phyloP scores from a whole-genome alignment of 2,329 filamentous ascomycete species.

The Fonsecaea erecta region DNA sequence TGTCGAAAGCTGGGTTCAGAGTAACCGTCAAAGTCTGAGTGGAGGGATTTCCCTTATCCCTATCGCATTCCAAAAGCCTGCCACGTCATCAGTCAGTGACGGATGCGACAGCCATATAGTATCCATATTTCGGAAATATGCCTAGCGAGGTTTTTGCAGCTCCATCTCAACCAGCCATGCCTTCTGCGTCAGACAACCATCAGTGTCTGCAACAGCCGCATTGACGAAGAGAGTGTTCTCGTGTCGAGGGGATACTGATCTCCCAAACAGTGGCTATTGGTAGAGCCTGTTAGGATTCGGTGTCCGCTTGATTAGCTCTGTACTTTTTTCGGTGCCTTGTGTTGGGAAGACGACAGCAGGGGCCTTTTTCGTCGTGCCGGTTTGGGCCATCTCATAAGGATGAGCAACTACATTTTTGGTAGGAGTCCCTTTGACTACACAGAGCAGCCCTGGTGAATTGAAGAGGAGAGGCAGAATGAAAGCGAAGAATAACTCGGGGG shows the following conservation, averaged over 20 bases:
- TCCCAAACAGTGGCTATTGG: constrained; percentile 49
- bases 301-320: too few relatives aligned
- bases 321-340: too few relatives aligned
- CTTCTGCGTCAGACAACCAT: constrained; percentile 48
- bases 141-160: constrained; percentile 35
- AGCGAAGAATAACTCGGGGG: too few relatives aligned
- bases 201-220: constrained; percentile 57
- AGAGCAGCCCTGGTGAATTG: too few relatives aligned
- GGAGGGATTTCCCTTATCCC: neutral
- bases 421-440: too few relatives aligned
- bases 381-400: too few relatives aligned
- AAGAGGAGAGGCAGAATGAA: too few relatives aligned
- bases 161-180: constrained; percentile 61
- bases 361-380: too few relatives aligned
- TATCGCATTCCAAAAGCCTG: neutral
- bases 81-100: neutral
- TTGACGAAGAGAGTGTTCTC: constrained; percentile 65
- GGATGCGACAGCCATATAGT: neutral
- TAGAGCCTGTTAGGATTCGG: too few relatives aligned
- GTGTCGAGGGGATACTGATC: constrained; percentile 43
- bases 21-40: neutral
- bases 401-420: too few relatives aligned
- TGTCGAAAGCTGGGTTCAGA: neutral
- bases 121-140: neutral
- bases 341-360: too few relatives aligned